Evolutionary conservation across 306 rosid species (phyloP).

Genomic region (Abrus precatorius): DNA sequence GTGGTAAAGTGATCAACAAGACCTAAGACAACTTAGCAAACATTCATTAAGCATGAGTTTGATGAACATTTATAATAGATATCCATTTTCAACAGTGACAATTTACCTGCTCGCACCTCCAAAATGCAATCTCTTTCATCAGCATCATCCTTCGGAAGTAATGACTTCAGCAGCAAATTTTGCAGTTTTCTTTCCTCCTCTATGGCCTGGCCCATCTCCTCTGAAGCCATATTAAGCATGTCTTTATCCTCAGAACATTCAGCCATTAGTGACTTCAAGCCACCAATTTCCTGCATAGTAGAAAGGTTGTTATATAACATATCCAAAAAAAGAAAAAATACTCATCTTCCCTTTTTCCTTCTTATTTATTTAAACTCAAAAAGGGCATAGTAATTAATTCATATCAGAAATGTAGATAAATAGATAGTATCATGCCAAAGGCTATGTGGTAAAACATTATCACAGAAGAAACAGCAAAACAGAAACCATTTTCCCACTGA

Average conservation of each 20-base stretch:
- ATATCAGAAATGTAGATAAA: constrained; percentile 17
- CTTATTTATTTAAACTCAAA: neutral
- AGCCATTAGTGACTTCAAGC: constrained; percentile 69
- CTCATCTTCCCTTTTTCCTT: neutral
- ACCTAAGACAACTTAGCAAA: constrained; percentile 28
- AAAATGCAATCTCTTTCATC: constrained; percentile 94
- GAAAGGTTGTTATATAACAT: constrained; percentile 25
- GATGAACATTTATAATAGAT: constrained; percentile 14
- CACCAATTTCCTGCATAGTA: constrained; percentile 71
- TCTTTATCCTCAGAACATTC: constrained; percentile 86
- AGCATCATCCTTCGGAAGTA: constrained; percentile 96
- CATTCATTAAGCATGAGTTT: constrained; percentile 19
- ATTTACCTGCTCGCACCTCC: constrained; percentile 96
- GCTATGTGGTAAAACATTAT: neutral
- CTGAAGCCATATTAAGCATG: constrained; percentile 82
- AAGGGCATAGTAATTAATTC: constrained; percentile 29
- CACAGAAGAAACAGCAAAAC: constrained; percentile 1
- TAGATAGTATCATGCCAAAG: neutral
- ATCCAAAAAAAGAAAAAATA: neutral
- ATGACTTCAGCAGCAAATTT: constrained; percentile 67
- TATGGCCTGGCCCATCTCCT: constrained; percentile 70
- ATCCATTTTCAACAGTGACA: constrained; percentile 42
- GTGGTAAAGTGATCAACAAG: constrained; percentile 27
- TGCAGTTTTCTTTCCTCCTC: constrained; percentile 73
- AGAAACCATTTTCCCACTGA: neutral